Evolutionary conservation across 2,329 filamentous ascomycete genomes (phyloP).

Genomic region (Whalleya microplaca): DNA sequence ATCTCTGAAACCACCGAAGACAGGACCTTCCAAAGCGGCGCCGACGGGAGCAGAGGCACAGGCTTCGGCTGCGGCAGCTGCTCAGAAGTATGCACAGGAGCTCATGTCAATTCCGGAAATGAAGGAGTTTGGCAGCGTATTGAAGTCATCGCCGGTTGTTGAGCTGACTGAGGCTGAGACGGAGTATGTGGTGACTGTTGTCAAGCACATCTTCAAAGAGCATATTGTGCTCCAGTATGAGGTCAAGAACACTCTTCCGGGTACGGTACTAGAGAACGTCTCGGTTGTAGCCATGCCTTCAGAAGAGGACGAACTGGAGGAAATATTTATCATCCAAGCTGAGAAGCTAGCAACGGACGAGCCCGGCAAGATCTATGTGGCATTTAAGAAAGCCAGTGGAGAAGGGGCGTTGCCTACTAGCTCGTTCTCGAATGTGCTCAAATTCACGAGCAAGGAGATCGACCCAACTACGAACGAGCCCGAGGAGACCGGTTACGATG

Average conservation of each 20-base stretch:
- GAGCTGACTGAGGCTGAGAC: slow-evolving; percentile 97
- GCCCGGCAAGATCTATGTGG: slow-evolving; percentile 92
- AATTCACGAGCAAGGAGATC: slow-evolving; percentile 98
- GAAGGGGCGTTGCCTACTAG: slow-evolving; percentile 77
- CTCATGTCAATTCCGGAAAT: slow-evolving; percentile 89
- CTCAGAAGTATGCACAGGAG: slow-evolving; percentile 88
- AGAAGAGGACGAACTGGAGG: slow-evolving; percentile 82
- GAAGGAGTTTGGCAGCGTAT: slow-evolving; percentile 82
- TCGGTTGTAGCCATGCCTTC: slow-evolving; percentile 79
- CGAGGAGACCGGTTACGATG: slow-evolving; percentile 90
- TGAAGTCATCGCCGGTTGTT: slow-evolving; percentile 85
- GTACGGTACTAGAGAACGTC: slow-evolving; percentile 88
- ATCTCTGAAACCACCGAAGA: slow-evolving; percentile 89
- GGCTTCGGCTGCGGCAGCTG: slow-evolving; percentile 75
- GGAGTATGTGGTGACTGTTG: slow-evolving; percentile 89
- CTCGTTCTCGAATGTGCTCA: slow-evolving; percentile 89
- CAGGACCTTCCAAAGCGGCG: slow-evolving; percentile 74
- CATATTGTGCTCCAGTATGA: slow-evolving; percentile 96
- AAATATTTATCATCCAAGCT: slow-evolving; percentile 92
- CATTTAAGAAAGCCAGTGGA: slow-evolving; percentile 82
- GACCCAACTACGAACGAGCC: slow-evolving; percentile 92
- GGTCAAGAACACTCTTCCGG: slow-evolving; percentile 94
- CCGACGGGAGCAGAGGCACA: slow-evolving; percentile 72
- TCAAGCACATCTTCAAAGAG: slow-evolving; percentile 98
- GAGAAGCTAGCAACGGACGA: slow-evolving; percentile 82